Conservation (phyloP, 2,329 filamentous ascomycete species). For the Penicillium sp. region DNA sequence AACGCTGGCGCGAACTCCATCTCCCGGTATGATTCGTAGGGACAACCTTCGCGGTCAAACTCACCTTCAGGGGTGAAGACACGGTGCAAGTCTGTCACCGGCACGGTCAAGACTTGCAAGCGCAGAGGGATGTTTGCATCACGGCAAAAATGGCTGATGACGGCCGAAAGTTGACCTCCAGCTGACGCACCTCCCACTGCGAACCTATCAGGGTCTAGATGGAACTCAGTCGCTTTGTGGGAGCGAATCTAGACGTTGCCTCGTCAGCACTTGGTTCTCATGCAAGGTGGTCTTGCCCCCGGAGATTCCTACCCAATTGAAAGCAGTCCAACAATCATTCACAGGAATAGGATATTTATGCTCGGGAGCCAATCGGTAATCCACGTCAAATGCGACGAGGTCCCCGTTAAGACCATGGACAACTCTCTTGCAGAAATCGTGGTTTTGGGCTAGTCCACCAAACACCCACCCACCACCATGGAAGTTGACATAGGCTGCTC, state of each 20-base stretch:
- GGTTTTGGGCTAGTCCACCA: constrained; percentile 38
- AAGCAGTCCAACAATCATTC: constrained; percentile 42
- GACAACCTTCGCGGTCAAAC: constrained; percentile 36
- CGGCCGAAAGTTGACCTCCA: constrained; percentile 41
- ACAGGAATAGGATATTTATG: constrained; percentile 38
- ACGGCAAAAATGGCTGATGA: constrained; percentile 40
- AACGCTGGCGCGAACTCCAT: constrained; percentile 39
- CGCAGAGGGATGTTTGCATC: constrained; percentile 36
- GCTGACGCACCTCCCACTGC: constrained; percentile 43
- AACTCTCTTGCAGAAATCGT: constrained; percentile 44
- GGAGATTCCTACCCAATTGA: constrained; percentile 36
- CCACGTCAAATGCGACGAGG: constrained; percentile 45
- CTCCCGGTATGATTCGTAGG: constrained; percentile 42
- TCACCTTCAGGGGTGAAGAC: constrained; percentile 36
- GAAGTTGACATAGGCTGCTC: constrained; percentile 44
- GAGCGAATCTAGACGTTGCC: constrained; percentile 27
- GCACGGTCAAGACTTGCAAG: constrained; percentile 40
- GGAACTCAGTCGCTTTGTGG: constrained; percentile 34
- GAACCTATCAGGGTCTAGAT: constrained; percentile 35
- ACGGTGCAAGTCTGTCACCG: constrained; percentile 37
- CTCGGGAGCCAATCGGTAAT: constrained; percentile 45
- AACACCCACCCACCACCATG: constrained; percentile 47
- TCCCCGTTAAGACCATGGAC: constrained; percentile 39
- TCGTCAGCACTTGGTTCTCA: neutral
- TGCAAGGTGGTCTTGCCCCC: neutral